Evolutionary conservation across 1,139 yeast species (phyloP), one percentile per base, ranked within the genome.

Genomic region (Pichia sp.): DNA sequence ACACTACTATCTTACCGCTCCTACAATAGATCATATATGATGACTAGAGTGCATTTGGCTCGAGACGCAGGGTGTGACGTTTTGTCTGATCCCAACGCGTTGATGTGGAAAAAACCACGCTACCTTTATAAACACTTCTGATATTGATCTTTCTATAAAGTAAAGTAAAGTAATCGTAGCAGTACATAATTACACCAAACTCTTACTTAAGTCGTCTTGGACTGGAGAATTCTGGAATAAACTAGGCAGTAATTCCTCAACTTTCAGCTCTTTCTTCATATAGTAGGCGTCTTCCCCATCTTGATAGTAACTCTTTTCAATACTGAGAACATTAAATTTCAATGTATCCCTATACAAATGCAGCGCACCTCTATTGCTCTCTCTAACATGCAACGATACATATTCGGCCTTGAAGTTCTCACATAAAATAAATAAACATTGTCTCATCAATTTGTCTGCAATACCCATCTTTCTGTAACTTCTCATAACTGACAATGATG

Each of bases 251-350:
- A 84, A 68, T 25, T 81, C 82, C 8, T 82, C 82, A 49, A 80
- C 62, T 16, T 69, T 69, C 56, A 86, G 70, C 1, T 71, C 72
- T 60, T 84, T 83, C 62, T 80, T 82, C 98, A 92, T 92, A 39
- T 95, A 85, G 66, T 89, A 92, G n/a, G 98, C 98, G 69, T 94
- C 97, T 66, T 94, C 99, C 26, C 96, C 96, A 66, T 92, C 97
- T 51, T 92, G 97, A 63, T 92, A 92, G 65, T 94, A 92, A 22
- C 85, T 77, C 58, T 80, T 85, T 60, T 90, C 97, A 51, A 92
- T 82, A 42, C 83, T 79, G 49, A 84, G 74, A 42, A 88, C 92
- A 60, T 80, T 90, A 64, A 94, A 92, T 53, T 78, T 72, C 53
- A 94, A 74, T 6, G 96, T 85, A 62, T 88, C 96, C 64, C 85